phyloP scores from a whole-genome alignment of 2,329 filamentous ascomycete species.

The Scytalidium sp. region DNA sequence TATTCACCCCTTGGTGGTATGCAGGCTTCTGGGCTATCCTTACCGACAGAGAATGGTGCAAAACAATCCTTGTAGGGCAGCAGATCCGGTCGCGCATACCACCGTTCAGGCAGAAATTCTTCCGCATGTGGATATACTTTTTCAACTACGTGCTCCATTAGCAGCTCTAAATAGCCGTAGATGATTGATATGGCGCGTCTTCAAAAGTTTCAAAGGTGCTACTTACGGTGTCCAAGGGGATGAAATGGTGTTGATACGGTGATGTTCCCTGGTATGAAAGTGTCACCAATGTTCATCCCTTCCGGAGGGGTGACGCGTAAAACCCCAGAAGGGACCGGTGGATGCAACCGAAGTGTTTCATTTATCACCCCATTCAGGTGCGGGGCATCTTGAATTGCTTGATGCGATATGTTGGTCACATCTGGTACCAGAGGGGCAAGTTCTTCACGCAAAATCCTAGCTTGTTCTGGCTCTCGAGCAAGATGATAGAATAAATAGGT shows the following conservation, averaged over 20 bases:
- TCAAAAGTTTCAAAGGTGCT: too few species aligned
- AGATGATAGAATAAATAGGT: slow-evolving; percentile 36
- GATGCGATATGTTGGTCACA: too few species aligned
- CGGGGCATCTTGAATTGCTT: slow-evolving; percentile 14
- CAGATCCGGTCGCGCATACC: slow-evolving; percentile 16
- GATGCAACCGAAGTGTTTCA: slow-evolving; percentile 33
- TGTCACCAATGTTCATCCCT: slow-evolving; percentile 17
- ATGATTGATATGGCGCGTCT: too few species aligned
- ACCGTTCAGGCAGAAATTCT: slow-evolving; percentile 20
- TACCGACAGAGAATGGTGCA: slow-evolving; percentile 26
- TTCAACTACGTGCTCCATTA: too few species aligned
- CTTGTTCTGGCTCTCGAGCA: slow-evolving; percentile 6
- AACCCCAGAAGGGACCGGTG: slow-evolving; percentile 30
- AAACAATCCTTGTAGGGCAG: slow-evolving; percentile 20
- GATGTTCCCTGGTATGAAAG: slow-evolving; percentile 2
- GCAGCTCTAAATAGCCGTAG: too few species aligned
- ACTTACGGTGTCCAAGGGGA: background rate
- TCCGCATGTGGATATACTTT: slow-evolving; percentile 1
- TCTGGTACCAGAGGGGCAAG: too few species aligned
- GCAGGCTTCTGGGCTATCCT: background rate
- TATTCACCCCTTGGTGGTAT: background rate
- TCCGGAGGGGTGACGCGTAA: slow-evolving; percentile 32
- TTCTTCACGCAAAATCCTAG: slow-evolving; percentile 8
- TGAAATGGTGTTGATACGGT: background rate
- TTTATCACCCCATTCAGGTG: slow-evolving; percentile 32